These are phyloP conservation scores for Pholiota molesta DNA, from an alignment of 768 basidiomycete species.

Conservation along the genomic window DNA sequence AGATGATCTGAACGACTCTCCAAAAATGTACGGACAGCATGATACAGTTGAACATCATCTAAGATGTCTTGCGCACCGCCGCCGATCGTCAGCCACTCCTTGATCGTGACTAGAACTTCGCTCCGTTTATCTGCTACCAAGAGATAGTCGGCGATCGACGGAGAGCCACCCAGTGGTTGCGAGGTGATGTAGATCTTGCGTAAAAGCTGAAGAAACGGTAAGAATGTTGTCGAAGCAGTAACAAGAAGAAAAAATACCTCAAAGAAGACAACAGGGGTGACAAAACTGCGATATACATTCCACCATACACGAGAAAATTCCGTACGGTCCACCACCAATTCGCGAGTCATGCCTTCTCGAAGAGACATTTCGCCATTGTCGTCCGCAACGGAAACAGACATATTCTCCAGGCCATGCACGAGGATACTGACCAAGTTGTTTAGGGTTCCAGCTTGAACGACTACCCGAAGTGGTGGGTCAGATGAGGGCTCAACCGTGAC, in stretches of 20 bases:
- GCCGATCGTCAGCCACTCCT: slow-evolving; percentile 73
- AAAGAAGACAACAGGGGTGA: slow-evolving; percentile 81
- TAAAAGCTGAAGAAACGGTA: slow-evolving; percentile 54
- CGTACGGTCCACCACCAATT: slow-evolving; percentile 68
- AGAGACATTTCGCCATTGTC: slow-evolving; percentile 87
- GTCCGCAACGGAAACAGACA: slow-evolving; percentile 81
- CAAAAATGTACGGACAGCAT: slow-evolving; percentile 62
- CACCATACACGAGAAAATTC: slow-evolving; percentile 85
- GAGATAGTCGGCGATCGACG: slow-evolving; percentile 48
- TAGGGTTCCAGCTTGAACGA: slow-evolving; percentile 79
- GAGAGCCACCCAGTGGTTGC: slow-evolving; percentile 44
- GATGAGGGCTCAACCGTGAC: slow-evolving; percentile 64
- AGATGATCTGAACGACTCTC: slow-evolving; percentile 55
- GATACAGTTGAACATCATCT: slow-evolving; percentile 68
- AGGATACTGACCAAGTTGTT: slow-evolving; percentile 75
- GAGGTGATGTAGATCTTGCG: slow-evolving; percentile 71
- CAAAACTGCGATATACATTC: slow-evolving; percentile 81
- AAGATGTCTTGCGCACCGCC: slow-evolving; percentile 81
- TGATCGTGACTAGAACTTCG: slow-evolving; percentile 65
- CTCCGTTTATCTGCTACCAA: slow-evolving; percentile 54
- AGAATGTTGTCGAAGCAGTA: slow-evolving; percentile 2
- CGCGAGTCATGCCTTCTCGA: slow-evolving; percentile 71
- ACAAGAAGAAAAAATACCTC: slow-evolving; percentile 54
- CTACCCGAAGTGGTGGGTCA: slow-evolving; percentile 72
- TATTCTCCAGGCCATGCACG: slow-evolving; percentile 74